Conservation (phyloP, 768 basidiomycete species). For the Pleurotus eryngii region DNA sequence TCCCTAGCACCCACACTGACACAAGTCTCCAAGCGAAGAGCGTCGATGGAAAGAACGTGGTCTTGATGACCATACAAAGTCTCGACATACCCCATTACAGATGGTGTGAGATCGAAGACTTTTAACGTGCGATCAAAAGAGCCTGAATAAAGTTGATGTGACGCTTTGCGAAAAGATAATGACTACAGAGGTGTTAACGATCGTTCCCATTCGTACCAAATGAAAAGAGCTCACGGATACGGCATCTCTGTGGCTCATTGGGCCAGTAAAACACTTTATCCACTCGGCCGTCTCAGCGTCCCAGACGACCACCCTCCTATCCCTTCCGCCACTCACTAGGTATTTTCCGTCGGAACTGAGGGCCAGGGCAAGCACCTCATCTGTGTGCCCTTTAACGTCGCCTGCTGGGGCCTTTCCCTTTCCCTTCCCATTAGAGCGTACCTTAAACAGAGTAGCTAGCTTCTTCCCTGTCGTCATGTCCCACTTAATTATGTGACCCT, state of each 20-base stretch:
- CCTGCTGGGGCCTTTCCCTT: conserved; percentile 42
- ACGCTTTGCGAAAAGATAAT: conserved; percentile 74
- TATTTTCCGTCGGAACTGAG: conserved; percentile 82
- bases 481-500: conserved; percentile 88
- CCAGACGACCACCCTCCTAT: conserved; percentile 84
- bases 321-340: conserved; percentile 84
- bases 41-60: conserved; percentile 70
- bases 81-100: conserved; percentile 90
- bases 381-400: conserved; percentile 72
- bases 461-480: conserved; percentile 65
- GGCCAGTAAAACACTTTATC: conserved; percentile 80
- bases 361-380: conserved; percentile 82
- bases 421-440: conserved; percentile 50
- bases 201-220: neutral
- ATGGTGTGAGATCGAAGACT: conserved; percentile 68
- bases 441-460: conserved; percentile 57
- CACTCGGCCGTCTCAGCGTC: conserved; percentile 71
- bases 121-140: conserved; percentile 89
- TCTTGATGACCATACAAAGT: conserved; percentile 98
- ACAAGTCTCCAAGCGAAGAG: conserved; percentile 79
- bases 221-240: conserved; percentile 29
- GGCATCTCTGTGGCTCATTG: conserved; percentile 55
- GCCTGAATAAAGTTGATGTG: conserved; percentile 69
- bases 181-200: conserved; percentile 35
- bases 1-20: conserved; percentile 89